These are phyloP conservation scores for Mrakia hoshinonis DNA, from an alignment of 768 basidiomycete genomes.

Conservation along the genomic window DNA sequence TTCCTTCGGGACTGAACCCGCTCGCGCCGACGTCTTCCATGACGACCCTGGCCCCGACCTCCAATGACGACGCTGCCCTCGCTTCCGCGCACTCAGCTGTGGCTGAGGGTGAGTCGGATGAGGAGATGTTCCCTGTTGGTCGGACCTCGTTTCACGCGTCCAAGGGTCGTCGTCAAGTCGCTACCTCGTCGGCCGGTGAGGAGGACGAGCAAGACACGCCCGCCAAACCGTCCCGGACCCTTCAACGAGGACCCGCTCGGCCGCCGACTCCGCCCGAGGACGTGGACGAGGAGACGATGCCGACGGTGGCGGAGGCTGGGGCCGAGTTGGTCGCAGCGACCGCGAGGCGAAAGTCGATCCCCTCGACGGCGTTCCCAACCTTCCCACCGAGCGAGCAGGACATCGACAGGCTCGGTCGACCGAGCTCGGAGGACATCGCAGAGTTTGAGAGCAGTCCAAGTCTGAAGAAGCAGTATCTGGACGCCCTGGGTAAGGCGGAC, in stretches of 20 bases:
- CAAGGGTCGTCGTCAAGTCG: constrained; percentile 7
- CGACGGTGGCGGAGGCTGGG: neutral
- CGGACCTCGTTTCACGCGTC: neutral
- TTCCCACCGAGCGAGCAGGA: neutral
- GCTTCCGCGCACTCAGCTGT: neutral
- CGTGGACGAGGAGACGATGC: neutral
- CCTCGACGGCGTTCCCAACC: no score
- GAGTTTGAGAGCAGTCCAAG: constrained; percentile 12
- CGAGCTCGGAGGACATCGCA: neutral
- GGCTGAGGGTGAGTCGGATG: no score
- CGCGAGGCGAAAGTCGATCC: neutral
- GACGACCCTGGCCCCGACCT: neutral
- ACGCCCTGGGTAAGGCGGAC: neutral
- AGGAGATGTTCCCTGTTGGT: neutral
- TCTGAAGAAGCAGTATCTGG: neutral
- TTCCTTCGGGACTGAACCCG: neutral
- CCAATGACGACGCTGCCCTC: neutral
- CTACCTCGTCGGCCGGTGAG: neutral
- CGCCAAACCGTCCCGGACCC: neutral
- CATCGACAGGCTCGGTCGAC: neutral
- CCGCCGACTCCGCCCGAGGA: no score
- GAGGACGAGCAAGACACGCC: neutral
- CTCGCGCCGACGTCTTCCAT: constrained; percentile 1
- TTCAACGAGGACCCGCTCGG: no score
- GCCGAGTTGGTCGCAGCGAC: neutral